A percentile compares a stretch with the other conserved stretches of the same genome.
Conservation (phyloP, 1,284 basidiomycete species). For the Xerocomus amazonicus region DNA sequence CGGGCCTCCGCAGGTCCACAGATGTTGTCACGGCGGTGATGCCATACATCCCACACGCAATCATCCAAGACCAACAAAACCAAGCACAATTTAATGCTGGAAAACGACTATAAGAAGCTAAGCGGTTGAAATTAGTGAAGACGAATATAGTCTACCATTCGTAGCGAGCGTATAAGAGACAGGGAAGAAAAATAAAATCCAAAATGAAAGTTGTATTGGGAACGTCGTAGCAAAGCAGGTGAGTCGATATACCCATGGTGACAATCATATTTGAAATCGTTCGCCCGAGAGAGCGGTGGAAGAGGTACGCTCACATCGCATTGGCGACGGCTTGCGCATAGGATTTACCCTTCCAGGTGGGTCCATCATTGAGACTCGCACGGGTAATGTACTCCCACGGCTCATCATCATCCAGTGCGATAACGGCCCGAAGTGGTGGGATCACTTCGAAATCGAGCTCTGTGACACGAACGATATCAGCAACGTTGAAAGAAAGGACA, state of each 20-base stretch:
- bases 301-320: slow-evolving; percentile 17
- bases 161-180: slow-evolving; percentile 2
- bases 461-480: slow-evolving; percentile 10
- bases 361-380: slow-evolving; percentile 35
- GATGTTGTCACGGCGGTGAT: not conserved
- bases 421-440: slow-evolving; percentile 40
- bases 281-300: not conserved
- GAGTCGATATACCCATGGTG: not conserved
- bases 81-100: not conserved
- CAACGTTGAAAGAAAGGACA: not conserved
- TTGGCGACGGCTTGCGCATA: slow-evolving; percentile 40
- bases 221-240: slow-evolving; percentile 2
- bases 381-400: slow-evolving; percentile 45
- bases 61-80: not conserved
- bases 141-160: not conserved
- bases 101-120: slow-evolving; percentile 3
- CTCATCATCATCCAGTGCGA: slow-evolving; percentile 47
- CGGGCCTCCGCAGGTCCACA: not conserved
- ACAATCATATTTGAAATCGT: not conserved
- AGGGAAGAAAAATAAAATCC: not conserved
- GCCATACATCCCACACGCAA: too few relatives aligned
- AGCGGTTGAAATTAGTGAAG: slow-evolving; percentile 15
- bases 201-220: slow-evolving; percentile 17
- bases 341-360: slow-evolving; percentile 38
- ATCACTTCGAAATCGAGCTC: slow-evolving; percentile 43